phyloP scores from a whole-genome alignment of 1,284 basidiomycete species.

The Leccinum subrobustum region DNA sequence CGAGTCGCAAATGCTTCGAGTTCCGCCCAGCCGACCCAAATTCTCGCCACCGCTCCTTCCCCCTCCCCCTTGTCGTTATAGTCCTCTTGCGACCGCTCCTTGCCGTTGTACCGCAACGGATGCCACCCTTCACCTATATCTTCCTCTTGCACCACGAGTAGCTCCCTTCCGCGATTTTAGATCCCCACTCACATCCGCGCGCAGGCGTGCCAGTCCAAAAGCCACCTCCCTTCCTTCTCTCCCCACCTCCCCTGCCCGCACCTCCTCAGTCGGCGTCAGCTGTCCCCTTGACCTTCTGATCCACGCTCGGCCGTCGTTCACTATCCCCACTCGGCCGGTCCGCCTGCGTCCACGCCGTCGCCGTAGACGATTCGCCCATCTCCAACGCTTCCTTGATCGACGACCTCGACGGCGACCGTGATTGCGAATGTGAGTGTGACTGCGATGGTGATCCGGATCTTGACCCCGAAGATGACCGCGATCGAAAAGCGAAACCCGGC shows the following conservation, averaged over 20 bases:
- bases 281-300: constrained; percentile 7
- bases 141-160: constrained; percentile 26
- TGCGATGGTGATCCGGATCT: not conserved
- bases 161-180: constrained; percentile 12
- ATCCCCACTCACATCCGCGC: not conserved
- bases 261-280: constrained; percentile 2
- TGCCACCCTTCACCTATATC: constrained; percentile 32
- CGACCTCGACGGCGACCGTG: constrained; percentile 13
- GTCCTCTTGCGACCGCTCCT: constrained; percentile 12
- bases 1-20: constrained; percentile 29
- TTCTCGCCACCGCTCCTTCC: constrained; percentile 16
- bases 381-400: constrained; percentile 15
- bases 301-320: constrained; percentile 2
- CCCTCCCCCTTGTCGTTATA: not conserved
- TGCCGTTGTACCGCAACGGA: constrained; percentile 17
- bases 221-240: not conserved
- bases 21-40: constrained; percentile 19
- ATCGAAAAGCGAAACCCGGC: not conserved
- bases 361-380: constrained; percentile 24
- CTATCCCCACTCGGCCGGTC: constrained; percentile 16
- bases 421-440: constrained; percentile 9
- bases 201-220: not conserved
- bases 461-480: not conserved
- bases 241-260: not conserved
- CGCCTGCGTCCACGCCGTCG: constrained; percentile 28